Conservation (phyloP, 1,284 basidiomycete genomes). For the Trichosporon faecale region DNA sequence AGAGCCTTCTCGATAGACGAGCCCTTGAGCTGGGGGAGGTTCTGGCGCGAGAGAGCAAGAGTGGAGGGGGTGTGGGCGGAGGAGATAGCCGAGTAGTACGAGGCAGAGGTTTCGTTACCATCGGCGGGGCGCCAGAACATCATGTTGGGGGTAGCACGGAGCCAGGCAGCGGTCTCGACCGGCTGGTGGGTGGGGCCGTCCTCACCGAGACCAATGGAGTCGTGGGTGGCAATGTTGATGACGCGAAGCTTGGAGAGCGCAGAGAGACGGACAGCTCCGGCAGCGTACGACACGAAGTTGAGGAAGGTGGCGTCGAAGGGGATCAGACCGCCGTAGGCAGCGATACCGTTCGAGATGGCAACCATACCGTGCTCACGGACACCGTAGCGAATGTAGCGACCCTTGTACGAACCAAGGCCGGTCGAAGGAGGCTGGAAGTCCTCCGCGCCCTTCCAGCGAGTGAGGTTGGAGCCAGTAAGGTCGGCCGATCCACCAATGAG, state of each 20-base stretch:
- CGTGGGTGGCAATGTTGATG: slow-evolving; percentile 68
- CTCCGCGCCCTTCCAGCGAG: slow-evolving; percentile 68
- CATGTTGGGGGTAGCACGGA: slow-evolving; percentile 86
- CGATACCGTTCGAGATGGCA: slow-evolving; percentile 86
- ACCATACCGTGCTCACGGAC: slow-evolving; percentile 97
- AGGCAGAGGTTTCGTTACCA: slow-evolving; percentile 87
- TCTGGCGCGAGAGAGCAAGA: slow-evolving; percentile 49
- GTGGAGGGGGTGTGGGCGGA: slow-evolving; percentile 71
- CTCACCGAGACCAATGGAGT: slow-evolving; percentile 84
- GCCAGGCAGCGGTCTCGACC: slow-evolving; percentile 78
- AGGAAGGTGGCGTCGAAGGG: slow-evolving; percentile 86
- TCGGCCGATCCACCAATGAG: slow-evolving; percentile 87
- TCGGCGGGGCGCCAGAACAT: slow-evolving; percentile 90
- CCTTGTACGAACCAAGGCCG: slow-evolving; percentile 75
- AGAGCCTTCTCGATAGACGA: slow-evolving; percentile 79
- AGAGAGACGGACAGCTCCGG: slow-evolving; percentile 83
- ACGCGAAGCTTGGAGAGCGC: slow-evolving; percentile 86
- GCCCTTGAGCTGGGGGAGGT: slow-evolving; percentile 81
- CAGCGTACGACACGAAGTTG: slow-evolving; percentile 94
- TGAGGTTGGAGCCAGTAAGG: slow-evolving; percentile 88
- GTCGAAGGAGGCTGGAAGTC: slow-evolving; percentile 92
- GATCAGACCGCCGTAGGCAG: slow-evolving; percentile 76
- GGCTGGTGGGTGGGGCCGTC: slow-evolving; percentile 87
- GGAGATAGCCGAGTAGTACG: slow-evolving; percentile 76
- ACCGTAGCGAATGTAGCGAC: slow-evolving; percentile 92